These are phyloP conservation scores for Marasmius oreades DNA, from an alignment of 1,284 basidiomycete species.

Conservation along the genomic window DNA sequence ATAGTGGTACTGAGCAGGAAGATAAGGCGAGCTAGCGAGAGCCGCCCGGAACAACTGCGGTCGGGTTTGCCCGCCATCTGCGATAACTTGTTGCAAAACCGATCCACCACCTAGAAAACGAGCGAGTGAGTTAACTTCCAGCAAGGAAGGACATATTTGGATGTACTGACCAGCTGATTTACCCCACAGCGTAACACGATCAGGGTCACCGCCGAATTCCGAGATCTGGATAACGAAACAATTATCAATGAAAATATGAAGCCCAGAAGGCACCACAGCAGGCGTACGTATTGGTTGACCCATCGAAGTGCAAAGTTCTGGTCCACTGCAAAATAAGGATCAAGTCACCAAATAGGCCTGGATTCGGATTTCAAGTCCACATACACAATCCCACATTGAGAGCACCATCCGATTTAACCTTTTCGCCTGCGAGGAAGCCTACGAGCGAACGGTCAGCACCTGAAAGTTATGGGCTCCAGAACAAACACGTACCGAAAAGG, in stretches of 20 bases:
- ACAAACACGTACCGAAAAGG: constrained; percentile 25
- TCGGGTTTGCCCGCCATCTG: constrained; percentile 30
- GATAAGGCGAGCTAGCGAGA: constrained; percentile 40
- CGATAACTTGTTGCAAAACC: constrained; percentile 29
- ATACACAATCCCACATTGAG: constrained; percentile 35
- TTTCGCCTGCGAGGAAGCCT: constrained; percentile 32
- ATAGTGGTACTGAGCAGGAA: constrained; percentile 43
- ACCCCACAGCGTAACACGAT: constrained; percentile 29
- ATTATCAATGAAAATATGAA: not conserved
- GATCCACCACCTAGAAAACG: constrained; percentile 26
- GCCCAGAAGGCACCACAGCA: not conserved
- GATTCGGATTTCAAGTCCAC: constrained; percentile 7
- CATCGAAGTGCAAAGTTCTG: constrained; percentile 27
- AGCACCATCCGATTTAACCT: constrained; percentile 30
- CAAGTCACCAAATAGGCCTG: not conserved
- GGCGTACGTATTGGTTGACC: constrained; percentile 26
- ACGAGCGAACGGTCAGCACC: not conserved
- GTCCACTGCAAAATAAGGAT: constrained; percentile 17
- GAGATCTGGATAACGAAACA: constrained; percentile 20
- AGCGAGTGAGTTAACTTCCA: not conserved
- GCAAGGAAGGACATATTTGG: not conserved
- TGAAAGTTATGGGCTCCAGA: not conserved
- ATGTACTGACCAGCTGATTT: constrained; percentile 26
- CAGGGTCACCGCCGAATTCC: constrained; percentile 24
- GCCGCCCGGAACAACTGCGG: constrained; percentile 41